Evolutionary conservation across 2,329 filamentous ascomycete genomes (phyloP).

Genomic region (Diplodia mutila): DNA sequence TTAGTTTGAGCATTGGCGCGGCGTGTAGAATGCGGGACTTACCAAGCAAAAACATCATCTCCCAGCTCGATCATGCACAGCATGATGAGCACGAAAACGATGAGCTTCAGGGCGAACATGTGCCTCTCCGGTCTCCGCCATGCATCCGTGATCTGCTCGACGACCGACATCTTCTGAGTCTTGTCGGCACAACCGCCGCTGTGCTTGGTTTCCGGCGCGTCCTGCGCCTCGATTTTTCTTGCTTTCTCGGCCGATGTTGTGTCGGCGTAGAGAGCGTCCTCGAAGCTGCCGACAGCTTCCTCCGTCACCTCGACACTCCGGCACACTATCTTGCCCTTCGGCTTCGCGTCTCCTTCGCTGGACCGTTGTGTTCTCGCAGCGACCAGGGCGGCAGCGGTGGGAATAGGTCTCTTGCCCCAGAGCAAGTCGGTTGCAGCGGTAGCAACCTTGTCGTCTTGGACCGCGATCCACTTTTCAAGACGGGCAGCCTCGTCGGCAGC

Average conservation of each 20-base stretch:
- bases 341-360: slow-evolving; percentile 1
- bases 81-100: slow-evolving; percentile 21
- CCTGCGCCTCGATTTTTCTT: slow-evolving; percentile 14
- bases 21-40: neutral
- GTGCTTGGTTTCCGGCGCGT: neutral
- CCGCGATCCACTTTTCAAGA: slow-evolving; percentile 10
- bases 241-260: slow-evolving; percentile 3
- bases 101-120: slow-evolving; percentile 15
- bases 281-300: slow-evolving; percentile 7
- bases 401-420: slow-evolving; percentile 21
- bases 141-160: slow-evolving; percentile 15
- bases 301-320: slow-evolving; percentile 23
- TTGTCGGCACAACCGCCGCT: neutral
- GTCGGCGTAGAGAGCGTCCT: slow-evolving; percentile 18
- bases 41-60: slow-evolving; percentile 15
- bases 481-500: slow-evolving; percentile 4
- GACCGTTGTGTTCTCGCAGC: slow-evolving; percentile 4
- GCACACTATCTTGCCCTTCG: slow-evolving; percentile 15
- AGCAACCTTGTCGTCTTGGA: slow-evolving; percentile 15
- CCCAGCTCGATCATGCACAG: slow-evolving; percentile 25
- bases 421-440: slow-evolving; percentile 11
- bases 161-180: slow-evolving; percentile 13
- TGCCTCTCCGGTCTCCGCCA: slow-evolving; percentile 14
- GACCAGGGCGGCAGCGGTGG: slow-evolving; percentile 13
- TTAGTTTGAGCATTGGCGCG: neutral